phyloP scores from a whole-genome alignment of 2,329 filamentous ascomycete species.

The Xylaria sp. region DNA sequence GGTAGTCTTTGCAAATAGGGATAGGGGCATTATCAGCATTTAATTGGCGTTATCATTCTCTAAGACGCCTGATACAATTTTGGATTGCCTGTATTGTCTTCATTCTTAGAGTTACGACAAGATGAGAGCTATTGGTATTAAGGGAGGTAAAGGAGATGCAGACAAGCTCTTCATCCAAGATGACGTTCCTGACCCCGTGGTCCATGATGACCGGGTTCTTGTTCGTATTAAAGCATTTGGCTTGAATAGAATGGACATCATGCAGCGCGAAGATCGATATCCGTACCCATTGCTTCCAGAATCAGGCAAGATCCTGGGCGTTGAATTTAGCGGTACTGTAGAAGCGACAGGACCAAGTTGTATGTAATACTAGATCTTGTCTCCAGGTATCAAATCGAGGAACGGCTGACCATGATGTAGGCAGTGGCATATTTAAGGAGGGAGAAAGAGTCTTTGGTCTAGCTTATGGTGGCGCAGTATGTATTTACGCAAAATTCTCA shows the following conservation, averaged over 20 bases:
- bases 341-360: background rate
- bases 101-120: background rate
- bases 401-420: background rate
- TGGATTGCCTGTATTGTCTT: background rate
- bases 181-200: background rate
- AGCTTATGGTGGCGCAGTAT: background rate
- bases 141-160: background rate
- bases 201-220: background rate
- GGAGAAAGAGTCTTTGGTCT: background rate
- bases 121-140: background rate
- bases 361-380: background rate
- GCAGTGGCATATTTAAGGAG: background rate
- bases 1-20: background rate
- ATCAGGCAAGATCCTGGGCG: background rate
- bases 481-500: background rate
- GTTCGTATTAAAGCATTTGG: background rate
- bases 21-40: background rate
- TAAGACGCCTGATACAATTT: background rate
- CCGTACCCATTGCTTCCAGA: background rate
- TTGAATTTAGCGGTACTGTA: background rate
- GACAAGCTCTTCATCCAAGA: conserved; percentile 1
- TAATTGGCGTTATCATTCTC: background rate
- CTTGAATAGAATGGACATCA: background rate
- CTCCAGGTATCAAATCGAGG: background rate
- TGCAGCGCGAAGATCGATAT: conserved; percentile 1